Evolutionary conservation across 306 rosid species (phyloP).

Genomic region (Quercus robur): DNA sequence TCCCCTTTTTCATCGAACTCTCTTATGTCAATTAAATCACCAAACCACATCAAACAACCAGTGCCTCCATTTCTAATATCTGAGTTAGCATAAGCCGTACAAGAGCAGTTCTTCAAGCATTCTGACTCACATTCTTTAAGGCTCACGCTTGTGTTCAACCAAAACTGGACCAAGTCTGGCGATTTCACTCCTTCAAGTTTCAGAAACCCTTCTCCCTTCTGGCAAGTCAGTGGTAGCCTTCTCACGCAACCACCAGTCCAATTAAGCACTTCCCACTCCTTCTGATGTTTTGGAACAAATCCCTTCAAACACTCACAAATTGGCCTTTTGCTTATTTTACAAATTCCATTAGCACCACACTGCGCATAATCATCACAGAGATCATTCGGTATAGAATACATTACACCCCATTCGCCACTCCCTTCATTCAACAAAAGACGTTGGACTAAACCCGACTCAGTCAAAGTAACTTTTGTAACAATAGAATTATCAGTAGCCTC

Average conservation of each 20-base stretch:
- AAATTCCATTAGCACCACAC: conserved; percentile 39
- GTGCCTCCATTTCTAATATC: conserved; percentile 18
- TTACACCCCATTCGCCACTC: too few species aligned
- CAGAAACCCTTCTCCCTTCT: conserved; percentile 23
- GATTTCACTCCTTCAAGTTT: conserved; percentile 20
- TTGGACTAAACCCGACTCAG: too few species aligned
- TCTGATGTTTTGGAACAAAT: conserved; percentile 22
- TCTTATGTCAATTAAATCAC: conserved; percentile 32
- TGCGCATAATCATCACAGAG: conserved; percentile 20
- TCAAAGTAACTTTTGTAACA: too few species aligned
- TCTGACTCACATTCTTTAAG: conserved; percentile 23
- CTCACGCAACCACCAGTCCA: conserved; percentile 27
- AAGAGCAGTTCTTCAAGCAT: conserved; percentile 40
- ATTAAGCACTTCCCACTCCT: conserved; percentile 11
- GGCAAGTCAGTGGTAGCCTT: conserved; percentile 24
- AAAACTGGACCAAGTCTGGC: conserved; percentile 32
- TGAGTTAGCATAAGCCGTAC: conserved; percentile 39
- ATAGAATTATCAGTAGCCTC: too few species aligned
- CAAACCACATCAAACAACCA: conserved; percentile 43
- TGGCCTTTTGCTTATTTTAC: conserved; percentile 1
- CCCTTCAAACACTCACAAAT: conserved; percentile 33
- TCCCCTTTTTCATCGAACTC: neutral
- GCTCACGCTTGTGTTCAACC: conserved; percentile 18
- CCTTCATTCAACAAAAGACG: too few species aligned
- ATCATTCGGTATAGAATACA: conserved; percentile 18